Evolutionary conservation across 805 yeast species (phyloP), one percentile per base, ranked within the genome.

Genomic region (Candida ovalis): DNA sequence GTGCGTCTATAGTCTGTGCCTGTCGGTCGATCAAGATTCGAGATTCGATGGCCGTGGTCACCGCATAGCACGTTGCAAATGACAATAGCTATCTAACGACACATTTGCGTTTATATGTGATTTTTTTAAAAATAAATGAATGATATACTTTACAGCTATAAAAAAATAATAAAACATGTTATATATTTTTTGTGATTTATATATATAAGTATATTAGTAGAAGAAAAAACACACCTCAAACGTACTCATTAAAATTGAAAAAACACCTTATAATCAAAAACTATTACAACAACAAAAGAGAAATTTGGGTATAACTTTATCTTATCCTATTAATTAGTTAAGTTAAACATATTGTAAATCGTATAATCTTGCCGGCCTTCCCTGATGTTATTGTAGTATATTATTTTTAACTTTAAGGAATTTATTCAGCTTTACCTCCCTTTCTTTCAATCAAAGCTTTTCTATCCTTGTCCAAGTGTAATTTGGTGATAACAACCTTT

Each of bases 391-490:
- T 12, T 27, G n/a, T n/a, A n/a, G n/a, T 27, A 27, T 8, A 8
- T 27, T 12, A 8, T 8, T 27, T 27, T 27, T 27, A 27, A 27
- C 12, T 8, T 8, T 27, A 54, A 45, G 45, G 38, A 58, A 73
- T 72, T 81, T 88, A 89, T 82, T 90, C 96, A 72, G 81, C 80
- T 74, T 88, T 90, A 73, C 98, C 98, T 76, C 97, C 97, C 84
- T 92, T 92, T 86, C 96, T 90, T 73, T 81, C 82, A 72, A 92
- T 88, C 79, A 92, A 85, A 74, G 88, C 95, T 84, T 92, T 91
- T 84, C 99, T 88, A 87, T 92, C 96, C 81, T 88, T 88, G 86
- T 92, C 97, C 75, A 94, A 86, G 84, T 90, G 88, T 76, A 94
- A 83, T 81, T 89, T 89, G 80, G 98, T 94, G 78, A 94, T 88